phyloP scores from a whole-genome alignment of 1,284 basidiomycete species.

The Marasmius fiardii region DNA sequence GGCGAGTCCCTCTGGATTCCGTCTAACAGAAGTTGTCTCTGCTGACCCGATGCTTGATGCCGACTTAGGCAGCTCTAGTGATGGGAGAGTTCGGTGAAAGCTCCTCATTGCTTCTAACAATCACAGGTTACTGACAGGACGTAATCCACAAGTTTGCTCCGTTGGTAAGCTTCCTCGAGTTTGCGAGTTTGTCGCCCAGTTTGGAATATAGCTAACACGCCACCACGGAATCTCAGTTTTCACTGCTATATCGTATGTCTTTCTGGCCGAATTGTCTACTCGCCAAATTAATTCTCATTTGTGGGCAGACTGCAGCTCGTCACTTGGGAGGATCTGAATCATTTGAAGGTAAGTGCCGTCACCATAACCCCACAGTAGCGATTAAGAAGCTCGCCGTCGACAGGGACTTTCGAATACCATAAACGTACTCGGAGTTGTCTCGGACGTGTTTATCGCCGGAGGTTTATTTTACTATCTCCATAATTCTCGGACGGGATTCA shows the following conservation, averaged over 20 bases:
- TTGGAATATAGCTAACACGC: neutral
- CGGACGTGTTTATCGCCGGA: constrained; percentile 49
- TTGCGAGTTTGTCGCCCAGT: constrained; percentile 4
- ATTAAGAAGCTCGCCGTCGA: constrained; percentile 1
- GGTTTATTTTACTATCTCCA: constrained; percentile 48
- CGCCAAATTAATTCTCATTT: neutral
- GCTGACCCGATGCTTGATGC: neutral
- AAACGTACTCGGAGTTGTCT: constrained; percentile 47
- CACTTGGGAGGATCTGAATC: constrained; percentile 42
- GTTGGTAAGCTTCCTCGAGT: constrained; percentile 27
- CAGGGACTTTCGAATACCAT: constrained; percentile 54
- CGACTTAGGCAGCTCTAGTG: constrained; percentile 33
- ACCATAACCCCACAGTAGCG: neutral
- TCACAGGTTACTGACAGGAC: constrained; percentile 4
- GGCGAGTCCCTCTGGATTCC: constrained; percentile 25
- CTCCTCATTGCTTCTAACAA: neutral
- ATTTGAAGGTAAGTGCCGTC: constrained; percentile 36
- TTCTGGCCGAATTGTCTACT: neutral
- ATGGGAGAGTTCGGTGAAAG: constrained; percentile 44
- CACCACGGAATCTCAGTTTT: constrained; percentile 30
- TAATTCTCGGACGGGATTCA: constrained; percentile 49
- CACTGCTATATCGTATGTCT: constrained; percentile 39
- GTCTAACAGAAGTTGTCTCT: too few species aligned
- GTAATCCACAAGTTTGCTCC: constrained; percentile 33
- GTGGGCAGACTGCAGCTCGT: constrained; percentile 32